Percentiles rank a stretch among this genome's conserved stretches.
Evolutionary conservation across 345 rosid genomes (phyloP).

Genomic region (Rhizophora mangle): DNA sequence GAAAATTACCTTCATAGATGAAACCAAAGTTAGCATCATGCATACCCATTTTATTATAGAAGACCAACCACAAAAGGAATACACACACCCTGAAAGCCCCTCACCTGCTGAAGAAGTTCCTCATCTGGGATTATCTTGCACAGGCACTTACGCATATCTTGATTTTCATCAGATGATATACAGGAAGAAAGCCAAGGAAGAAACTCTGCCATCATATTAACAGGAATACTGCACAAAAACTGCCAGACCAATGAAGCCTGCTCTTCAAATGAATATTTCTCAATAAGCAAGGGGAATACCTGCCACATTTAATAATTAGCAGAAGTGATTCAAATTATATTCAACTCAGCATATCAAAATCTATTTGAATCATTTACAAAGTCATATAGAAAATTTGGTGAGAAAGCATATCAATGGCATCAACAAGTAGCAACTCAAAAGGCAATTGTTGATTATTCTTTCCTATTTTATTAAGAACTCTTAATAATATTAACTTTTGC

Average conservation of each 20-base stretch:
- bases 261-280: constrained; percentile 67
- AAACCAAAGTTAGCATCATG: constrained; percentile 23
- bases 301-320: constrained; percentile 27
- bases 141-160: constrained; percentile 55
- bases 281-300: constrained; percentile 76
- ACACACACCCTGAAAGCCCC: constrained; percentile 4
- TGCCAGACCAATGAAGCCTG: constrained; percentile 86
- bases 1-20: constrained; percentile 43
- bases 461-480: neutral
- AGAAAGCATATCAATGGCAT: neutral
- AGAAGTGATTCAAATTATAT: constrained; percentile 15
- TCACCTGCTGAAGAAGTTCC: constrained; percentile 67
- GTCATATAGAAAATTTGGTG: neutral
- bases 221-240: constrained; percentile 85
- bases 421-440: neutral
- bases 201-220: constrained; percentile 64
- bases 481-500: constrained; percentile 1
- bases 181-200: constrained; percentile 83
- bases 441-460: constrained; percentile 4
- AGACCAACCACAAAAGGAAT: neutral
- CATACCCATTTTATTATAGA: neutral
- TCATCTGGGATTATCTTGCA: constrained; percentile 63
- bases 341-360: constrained; percentile 2
- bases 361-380: constrained; percentile 2
- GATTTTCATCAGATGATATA: constrained; percentile 63